Evolutionary conservation across 495 filamentous ascomycete species (phyloP), one percentile per base, ranked within the genome.

Genomic region (Cercophora newfieldiana): DNA sequence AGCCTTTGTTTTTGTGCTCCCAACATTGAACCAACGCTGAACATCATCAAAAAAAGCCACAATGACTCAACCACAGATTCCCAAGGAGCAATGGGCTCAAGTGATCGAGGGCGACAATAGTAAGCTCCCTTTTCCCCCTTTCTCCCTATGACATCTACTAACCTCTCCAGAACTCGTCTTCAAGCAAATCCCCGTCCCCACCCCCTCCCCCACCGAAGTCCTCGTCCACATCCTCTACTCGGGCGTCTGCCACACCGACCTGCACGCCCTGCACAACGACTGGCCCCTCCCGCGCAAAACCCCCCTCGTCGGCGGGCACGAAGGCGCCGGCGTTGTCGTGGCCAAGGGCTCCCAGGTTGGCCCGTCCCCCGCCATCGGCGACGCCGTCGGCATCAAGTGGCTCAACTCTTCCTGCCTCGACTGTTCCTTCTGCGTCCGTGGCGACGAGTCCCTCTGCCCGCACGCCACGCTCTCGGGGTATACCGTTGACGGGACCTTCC

Each of bases 241-340:
- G 12, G 93, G 93, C 72, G 93, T 97, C 67, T 96, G 93, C 82
- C 93, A 96, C 81, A 96, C 93, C 0, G 90, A 92, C 74, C 79
- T 92, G 14, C 90, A 94, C 79, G 92, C 92, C 48, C 79, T 93
- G 75, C 90, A 89, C 57, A 91, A 91, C 66, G 90, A 95, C 78
- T 96, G 93, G 92, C 93, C 93, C 5, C 75, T 95, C 44, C 72
- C 80, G 1, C 86, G 86, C 66, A 96, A 96, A 80, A 80, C 90
- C 22, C 91, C 91, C 18, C 81, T 96, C 8, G 88, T 97, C 26
- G 92, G 93, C 69, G 93, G 93, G n/a, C 93, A 97, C 78, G 93
- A 96, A 78, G 93, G 90, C 61, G 91, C 92, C 44, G 93, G 93
- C 71, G 76, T 91, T 50, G 90, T 97, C 28, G 92, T 95, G 21